Base-by-base conservation (phyloP, 2,329 filamentous ascomycete genomes). In the Fusarium azukiicola region DNA sequence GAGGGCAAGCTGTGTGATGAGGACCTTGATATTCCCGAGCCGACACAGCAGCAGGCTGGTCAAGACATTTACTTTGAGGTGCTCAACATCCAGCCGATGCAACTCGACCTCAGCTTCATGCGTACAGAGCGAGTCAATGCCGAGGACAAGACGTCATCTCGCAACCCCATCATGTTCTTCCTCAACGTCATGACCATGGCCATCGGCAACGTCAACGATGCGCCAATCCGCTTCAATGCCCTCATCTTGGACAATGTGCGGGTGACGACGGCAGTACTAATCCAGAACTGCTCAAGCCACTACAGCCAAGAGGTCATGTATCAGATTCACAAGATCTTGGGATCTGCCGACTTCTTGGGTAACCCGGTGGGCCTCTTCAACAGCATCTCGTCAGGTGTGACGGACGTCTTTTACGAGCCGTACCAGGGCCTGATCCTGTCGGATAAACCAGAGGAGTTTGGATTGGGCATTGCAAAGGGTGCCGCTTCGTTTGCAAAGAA, bases 121-220 rank as follows among this genome's bases (percentile, higher is more conserved):
- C 95, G 98, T 27, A 99, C 98, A 1, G 98, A 99, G 86, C 94
- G 97, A 16, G 96, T 99, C 88, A 99, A 99, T 79, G 97, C 96
- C 5, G 97, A 99, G 86, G 97, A 99, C 86, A 98, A 98, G 81
- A 96, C 97, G 63, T 96, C 96, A 19, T 96, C 96, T 3, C 94
- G 93, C 54, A 99, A 98, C 84, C 98, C 98, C 1, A 92, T 99
- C 86, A 99, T 99, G 97, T 99, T 99, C 89, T 97, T 99, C 85
- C 94, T 99, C 86, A 99, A 99, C 84, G 96, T 99, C 80, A 94
- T 99, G 90, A 99, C 98, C 1, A 99, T 99, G 98, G 98, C 98
- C 19, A 98, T 99, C 83, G 98, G 98, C 79, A 99, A 99, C 83
- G 96, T 99, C 90, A 99, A 99, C 83, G 98, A 99, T 87, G 98